Base-by-base conservation (phyloP, 306 rosid species). In the Vigna trinervia region DNA sequence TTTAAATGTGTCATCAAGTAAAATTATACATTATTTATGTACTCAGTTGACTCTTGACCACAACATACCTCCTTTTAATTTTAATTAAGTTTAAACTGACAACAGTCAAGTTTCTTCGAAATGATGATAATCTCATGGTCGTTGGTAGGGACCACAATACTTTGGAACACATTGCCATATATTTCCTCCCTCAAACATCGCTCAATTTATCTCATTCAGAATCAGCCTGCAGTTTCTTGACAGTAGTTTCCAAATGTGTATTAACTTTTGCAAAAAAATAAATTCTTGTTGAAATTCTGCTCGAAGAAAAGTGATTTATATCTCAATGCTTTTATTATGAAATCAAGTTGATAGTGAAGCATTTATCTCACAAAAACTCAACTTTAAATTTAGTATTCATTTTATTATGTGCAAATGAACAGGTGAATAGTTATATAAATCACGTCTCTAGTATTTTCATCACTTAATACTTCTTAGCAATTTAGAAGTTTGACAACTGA, bases 91-190 rank as follows among this genome's bases (percentile, higher is more conserved):
- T 62, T 52, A 70, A 77, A 78, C 46, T 39, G 68, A 73, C 50
- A 4, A 22, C 3, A 13, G 64, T 61, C 75, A 79, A 75, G 4
- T 12, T 26, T 54, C 15, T 11, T 59, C 30, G 2, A 43, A 69
- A 19, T 36, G 41, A 36, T 6, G 41, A 36, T 6, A 36, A 36
- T 36, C 9, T 36, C 41, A 6, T 36, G 41, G 41, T 36, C 41
- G 51, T 78, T 75, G 8, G 8, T 26, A 58, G 47, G 63, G 69
- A 62, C 76, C 81, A 28, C 64, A 45, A 76, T 51, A 14, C 75
- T 77, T 39, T 59, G 46, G 23, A 75, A 64, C 61, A 20, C 48
- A 1, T 17, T 2, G n/a, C 6, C 32, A 32, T 11, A 34, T 10
- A 9, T 50, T 69, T 26, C 23, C 23, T n/a, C 26, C 2, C 76